Percentiles rank a stretch among this genome's conserved stretches.
phyloP scores from a whole-genome alignment of 148 eudicot species.

The Amaranthus hypochondriacus region DNA sequence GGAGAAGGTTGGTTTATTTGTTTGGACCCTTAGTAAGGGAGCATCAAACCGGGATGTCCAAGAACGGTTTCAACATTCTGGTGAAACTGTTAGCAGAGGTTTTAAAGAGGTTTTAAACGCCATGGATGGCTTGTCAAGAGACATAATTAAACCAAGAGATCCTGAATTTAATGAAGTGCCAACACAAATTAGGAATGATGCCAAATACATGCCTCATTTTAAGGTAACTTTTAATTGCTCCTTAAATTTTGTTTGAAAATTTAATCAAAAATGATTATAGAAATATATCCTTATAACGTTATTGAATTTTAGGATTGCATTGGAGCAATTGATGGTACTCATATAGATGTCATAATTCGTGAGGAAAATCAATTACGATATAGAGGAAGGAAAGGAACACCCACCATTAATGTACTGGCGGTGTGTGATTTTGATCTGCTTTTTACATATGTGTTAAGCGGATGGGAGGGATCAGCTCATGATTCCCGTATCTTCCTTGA shows the following conservation, averaged over 20 bases:
- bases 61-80: background rate
- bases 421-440: background rate
- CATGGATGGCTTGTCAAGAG: background rate
- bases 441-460: background rate
- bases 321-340: background rate
- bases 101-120: background rate
- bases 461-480: slow-evolving; percentile 12
- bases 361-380: background rate
- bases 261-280: too few relatives aligned
- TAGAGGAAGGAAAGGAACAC: background rate
- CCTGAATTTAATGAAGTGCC: background rate
- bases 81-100: background rate
- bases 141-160: background rate
- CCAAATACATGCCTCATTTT: background rate
- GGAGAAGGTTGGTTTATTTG: background rate
- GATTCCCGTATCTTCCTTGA: background rate
- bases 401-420: background rate
- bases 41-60: background rate
- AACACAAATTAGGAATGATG: background rate
- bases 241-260: too few relatives aligned
- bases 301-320: background rate
- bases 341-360: background rate
- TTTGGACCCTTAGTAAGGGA: background rate
- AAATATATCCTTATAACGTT: background rate
- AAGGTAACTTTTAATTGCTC: background rate